Base-by-base conservation (phyloP, 139 green algal species). In the Chlorella sp. region DNA sequence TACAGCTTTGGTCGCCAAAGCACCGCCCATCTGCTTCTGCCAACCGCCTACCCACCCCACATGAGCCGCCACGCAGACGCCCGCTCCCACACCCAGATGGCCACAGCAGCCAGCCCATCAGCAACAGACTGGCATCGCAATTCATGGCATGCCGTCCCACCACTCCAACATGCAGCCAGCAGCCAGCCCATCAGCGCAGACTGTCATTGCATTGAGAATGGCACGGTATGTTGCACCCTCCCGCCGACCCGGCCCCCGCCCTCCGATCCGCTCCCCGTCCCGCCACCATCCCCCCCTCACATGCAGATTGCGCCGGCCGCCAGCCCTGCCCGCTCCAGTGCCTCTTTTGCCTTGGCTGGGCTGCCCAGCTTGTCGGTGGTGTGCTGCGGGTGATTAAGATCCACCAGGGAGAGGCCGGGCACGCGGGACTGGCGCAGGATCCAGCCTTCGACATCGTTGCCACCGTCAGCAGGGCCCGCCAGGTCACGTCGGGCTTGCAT, bases 361-460 rank as follows among this genome's bases (percentile, higher is more conserved):
- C 37, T 88, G 28, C 21, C 19, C 15, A 64, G 42, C 28, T 16
- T 42, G 26, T 42, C 79, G 42, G 79, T 85, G 79, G n/a, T 34
- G 28, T 85, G 79, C 75, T 96, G 91, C 2, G 95, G 95, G 91
- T 95, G 95, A 85, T 97, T 97, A 40, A 97, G 90, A 81, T 94
- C 86, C 1, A 96, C 93, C 15, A 93, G 48, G 21, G 79, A 57
- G 34, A 97, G 83, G 24, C 94, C 94, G 3, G 7, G 14, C n/a
- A 95, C 71, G 1, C n/a, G 57, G 11, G 90, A 91, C 89, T 95
- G 93, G 48, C 95, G 87, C 40, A 69, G 75, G 37, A 96, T 89
- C 94, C 84, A 94, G 2, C 87, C 93, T n/a, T 94, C 79, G 3
- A 93, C 86, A 36, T 84, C 32, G 48, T 90, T 69, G 21, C 71